Base-by-base conservation (phyloP, 148 eudicot species). In the Persicaria tinctoria region DNA sequence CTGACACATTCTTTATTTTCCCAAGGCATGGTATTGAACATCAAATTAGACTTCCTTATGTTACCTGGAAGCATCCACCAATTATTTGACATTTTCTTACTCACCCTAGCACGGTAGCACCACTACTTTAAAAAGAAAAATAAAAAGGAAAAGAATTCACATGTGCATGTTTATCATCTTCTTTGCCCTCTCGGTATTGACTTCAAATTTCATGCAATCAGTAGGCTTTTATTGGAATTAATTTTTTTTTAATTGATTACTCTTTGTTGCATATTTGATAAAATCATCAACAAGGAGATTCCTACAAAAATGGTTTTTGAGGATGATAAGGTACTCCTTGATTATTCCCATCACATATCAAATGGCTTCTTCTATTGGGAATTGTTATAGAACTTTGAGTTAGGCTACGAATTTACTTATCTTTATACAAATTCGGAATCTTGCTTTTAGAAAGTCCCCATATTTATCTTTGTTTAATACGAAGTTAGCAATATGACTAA, bases 251-350 rank as follows among this genome's bases (percentile, higher is more conserved):
- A 47, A 38, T 57, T 66, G 72, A 45, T 23, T 23, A 23, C 27
- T 23, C 70, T n/a, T 16, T 79, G 80, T 4, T 85, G 82, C 86
- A 93, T 97, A 85, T 93, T 93, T 84, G 98, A 93, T 82, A 93
- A 93, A 84, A 93, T 93, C 68, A 89, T 93, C 81, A 90, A 85
- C 83, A 93, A 89, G 87, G 93, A 93, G 83, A 93, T 93, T 74
- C 97, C 98, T 53, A 84, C 94, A n/a, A 87, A 79, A 73, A 77
- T 93, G 46, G 98, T 93, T 72, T 93, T 80, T 45, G 98, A 93
- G 83, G 94, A 93, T 75, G 98, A 93, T 23, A 76, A 89, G 96
- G 97, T 93, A 83, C 20, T 13, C 51, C 2, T 32, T 32, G 41
- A 32, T 32, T 32, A 32, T 2, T 32, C 41, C 41, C 41, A 32